These are phyloP conservation scores for Lactarius sp. DNA, from an alignment of 768 basidiomycete genomes.

Conservation along the genomic window DNA sequence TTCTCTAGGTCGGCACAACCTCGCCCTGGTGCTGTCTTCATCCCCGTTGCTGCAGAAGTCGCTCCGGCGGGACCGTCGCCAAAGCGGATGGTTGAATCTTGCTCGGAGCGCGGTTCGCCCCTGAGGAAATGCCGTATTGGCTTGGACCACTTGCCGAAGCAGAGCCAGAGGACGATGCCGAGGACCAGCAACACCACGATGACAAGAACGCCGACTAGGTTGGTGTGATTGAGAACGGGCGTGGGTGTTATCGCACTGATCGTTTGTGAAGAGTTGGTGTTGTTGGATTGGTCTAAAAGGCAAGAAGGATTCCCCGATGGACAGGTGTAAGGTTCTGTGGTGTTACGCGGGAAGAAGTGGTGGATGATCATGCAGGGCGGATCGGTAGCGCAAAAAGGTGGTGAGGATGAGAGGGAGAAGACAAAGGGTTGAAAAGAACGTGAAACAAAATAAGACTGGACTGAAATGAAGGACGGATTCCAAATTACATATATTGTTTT, in stretches of 20 bases:
- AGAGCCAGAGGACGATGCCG: constrained; percentile 28
- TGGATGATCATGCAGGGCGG: constrained; percentile 12
- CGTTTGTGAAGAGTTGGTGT: constrained; percentile 1
- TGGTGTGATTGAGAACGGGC: constrained; percentile 22
- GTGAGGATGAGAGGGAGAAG: neutral
- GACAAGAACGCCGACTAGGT: constrained; percentile 30
- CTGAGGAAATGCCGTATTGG: constrained; percentile 22
- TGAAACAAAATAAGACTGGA: neutral
- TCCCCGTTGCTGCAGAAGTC: too few relatives aligned
- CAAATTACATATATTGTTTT: neutral
- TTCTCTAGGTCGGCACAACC: neutral
- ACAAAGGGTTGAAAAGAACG: neutral
- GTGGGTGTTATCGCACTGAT: constrained; percentile 2
- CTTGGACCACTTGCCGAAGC: constrained; percentile 29
- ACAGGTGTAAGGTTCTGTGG: neutral
- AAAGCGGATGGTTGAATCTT: neutral
- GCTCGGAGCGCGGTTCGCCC: neutral
- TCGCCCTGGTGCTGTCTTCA: neutral
- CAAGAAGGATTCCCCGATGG: neutral
- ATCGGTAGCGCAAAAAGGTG: neutral
- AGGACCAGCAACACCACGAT: constrained; percentile 23
- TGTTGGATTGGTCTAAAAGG: neutral
- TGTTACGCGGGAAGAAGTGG: constrained; percentile 1
- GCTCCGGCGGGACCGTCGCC: neutral
- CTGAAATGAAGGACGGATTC: neutral